These are phyloP conservation scores for Colletotrichum cordylinicola DNA, from an alignment of 2,329 filamentous ascomycete genomes.

Conservation along the genomic window DNA sequence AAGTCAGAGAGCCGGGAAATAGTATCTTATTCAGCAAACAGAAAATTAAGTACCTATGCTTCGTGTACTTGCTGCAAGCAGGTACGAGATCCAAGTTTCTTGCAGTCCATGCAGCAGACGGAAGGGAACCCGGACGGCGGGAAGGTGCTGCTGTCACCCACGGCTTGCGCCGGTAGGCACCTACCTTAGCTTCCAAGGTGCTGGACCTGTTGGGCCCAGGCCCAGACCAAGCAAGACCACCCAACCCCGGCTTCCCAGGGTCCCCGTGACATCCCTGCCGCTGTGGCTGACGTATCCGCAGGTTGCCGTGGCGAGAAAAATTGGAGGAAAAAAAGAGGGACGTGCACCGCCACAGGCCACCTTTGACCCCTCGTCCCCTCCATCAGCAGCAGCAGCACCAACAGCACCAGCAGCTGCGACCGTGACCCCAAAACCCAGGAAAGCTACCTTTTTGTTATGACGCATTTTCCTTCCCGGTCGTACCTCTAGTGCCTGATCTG, in stretches of 20 bases:
- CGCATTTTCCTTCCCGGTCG: conserved; percentile 26
- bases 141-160: neutral
- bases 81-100: neutral
- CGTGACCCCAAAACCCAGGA: neutral
- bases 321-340: conserved; percentile 12
- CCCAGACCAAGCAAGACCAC: neutral
- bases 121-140: neutral
- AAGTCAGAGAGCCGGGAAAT: neutral
- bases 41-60: too few species aligned
- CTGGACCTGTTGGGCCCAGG: neutral
- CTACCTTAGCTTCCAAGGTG: neutral
- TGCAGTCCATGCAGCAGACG: neutral
- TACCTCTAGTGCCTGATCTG: conserved; percentile 9
- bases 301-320: conserved; percentile 18
- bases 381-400: conserved; percentile 7
- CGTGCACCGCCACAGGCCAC: conserved; percentile 28
- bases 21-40: neutral
- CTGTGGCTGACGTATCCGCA: conserved; percentile 10
- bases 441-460: conserved; percentile 30
- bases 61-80: neutral
- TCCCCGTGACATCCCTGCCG: neutral
- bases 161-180: neutral
- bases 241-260: neutral
- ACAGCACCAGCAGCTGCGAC: neutral
- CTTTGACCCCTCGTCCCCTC: conserved; percentile 23